Base-by-base conservation (phyloP, 2,329 filamentous ascomycete species). In the Scedosporium apiospermum region DNA sequence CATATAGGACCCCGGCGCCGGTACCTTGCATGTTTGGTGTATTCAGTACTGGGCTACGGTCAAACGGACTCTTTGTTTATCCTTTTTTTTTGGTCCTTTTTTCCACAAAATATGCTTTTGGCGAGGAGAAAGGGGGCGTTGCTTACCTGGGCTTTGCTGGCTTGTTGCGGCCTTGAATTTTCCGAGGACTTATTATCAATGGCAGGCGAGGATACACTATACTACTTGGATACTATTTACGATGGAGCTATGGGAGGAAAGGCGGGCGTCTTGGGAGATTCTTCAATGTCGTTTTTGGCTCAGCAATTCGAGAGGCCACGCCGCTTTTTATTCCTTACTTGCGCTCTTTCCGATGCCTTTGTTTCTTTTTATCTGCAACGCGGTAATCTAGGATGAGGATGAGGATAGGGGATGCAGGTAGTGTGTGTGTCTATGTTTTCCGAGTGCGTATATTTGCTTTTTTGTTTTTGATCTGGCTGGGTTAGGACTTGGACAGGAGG, bases 11-110 rank as follows among this genome's bases (percentile, higher is more conserved):
- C 44, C 44, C 18, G 44, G 44, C 44, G 44, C 44, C 14, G 44
- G 44, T 49, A 21, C 44, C 44, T 49, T 49, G 16, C 44, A 21
- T 49, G n/a, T 21, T 57, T 57, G 23, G 49, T 53, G 9, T 57
- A 57, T 57, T 27, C 23, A 27, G 10, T 34, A 16, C 53, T 12
- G 30, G 30, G 23, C 6, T 34, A 34, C 23, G 23, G 53, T n/a
- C 30, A 38, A 42, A 55, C 51, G 51, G 30, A 9, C 38, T 42
- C 34, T 46, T 59, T 61, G 10, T 34, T 23, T 63, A 51, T 60
- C 9, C 16, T 55, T 57, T 57, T 57, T 57, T 57, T 57, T 57
- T 18, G 57, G 18, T 64, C 6, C 30, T 55, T 55, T 55, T 49
- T 49, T 21, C 16, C 10, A 12, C 34, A 38, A 3, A 14, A n/a